Evolutionary conservation across 176 grass and related monocot species (phyloP).

Genomic region (bread wheat (Triticum aestivum)): IWGSC_CS_RefSeq_v2.1 NC_057801.1:505564624-505565123

Average conservation of each 20-base stretch:
- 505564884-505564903: constrained; percentile 81
- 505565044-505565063: constrained; percentile 43
- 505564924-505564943: constrained; percentile 96
- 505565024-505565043: neutral
- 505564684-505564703: constrained; percentile 72
- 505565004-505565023: no score
- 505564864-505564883: constrained; percentile 79
- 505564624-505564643: neutral
- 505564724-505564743: constrained; percentile 75
- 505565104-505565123: constrained; percentile 74
- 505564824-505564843: constrained; percentile 15
- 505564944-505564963: constrained; percentile 40
- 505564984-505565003: neutral
- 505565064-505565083: constrained; percentile 67
- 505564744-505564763: constrained; percentile 43
- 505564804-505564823: constrained; percentile 53
- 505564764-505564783: constrained; percentile 61
- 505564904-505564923: constrained; percentile 65
- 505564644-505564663: neutral
- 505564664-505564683: constrained; percentile 13
- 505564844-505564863: neutral
- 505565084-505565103: constrained; percentile 85
- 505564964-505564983: neutral
- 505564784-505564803: constrained; percentile 56
- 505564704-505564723: constrained; percentile 79